Base-by-base conservation (phyloP, 768 basidiomycete genomes). In the Dacryopinax spathularia region DNA sequence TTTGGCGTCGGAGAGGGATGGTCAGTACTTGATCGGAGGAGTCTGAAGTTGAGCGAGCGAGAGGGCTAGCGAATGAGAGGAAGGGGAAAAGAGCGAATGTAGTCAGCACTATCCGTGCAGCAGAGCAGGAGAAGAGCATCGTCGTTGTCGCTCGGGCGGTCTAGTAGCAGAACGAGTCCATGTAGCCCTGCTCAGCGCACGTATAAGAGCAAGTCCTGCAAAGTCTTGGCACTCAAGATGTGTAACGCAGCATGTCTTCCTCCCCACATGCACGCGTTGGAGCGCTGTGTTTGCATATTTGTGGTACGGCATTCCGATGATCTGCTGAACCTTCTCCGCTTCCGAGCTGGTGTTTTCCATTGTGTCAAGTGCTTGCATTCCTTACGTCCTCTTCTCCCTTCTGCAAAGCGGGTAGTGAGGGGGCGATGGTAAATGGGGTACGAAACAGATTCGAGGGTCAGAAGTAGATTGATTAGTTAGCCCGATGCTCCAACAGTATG, bases 281-380 rank as follows among this genome's bases (percentile, higher is more conserved):
- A 56, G 48, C 10, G n/a, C n/a, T n/a, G n/a, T n/a, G n/a, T n/a
- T n/a, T n/a, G n/a, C n/a, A n/a, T n/a, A n/a, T n/a, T n/a, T n/a
- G n/a, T n/a, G 36, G 36, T 37, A 37, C n/a, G 36, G n/a, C 48
- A 56, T 56, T 56, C 48, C 48, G 48, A 56, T 56, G 48, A 56
- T 56, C 48, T 41, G n/a, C 39, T 29, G 48, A 56, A 56, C 48
- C 29, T 31, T 56, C 6, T 56, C 3, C 48, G 48, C 13, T 56
- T 56, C 48, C 48, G 48, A 9, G 48, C 18, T 15, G 25, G 36
- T n/a, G n/a, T n/a, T n/a, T 31, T 13, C 48, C 18, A 56, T 56
- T 56, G 48, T 25, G 48, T n/a, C n/a, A n/a, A n/a, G n/a, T n/a
- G n/a, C n/a, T 31, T 56, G 48, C 48, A 56, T 56, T 56, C 48